phyloP scores from a whole-genome alignment of 1,139 yeast species.

The Eremothecium coryli region DNA sequence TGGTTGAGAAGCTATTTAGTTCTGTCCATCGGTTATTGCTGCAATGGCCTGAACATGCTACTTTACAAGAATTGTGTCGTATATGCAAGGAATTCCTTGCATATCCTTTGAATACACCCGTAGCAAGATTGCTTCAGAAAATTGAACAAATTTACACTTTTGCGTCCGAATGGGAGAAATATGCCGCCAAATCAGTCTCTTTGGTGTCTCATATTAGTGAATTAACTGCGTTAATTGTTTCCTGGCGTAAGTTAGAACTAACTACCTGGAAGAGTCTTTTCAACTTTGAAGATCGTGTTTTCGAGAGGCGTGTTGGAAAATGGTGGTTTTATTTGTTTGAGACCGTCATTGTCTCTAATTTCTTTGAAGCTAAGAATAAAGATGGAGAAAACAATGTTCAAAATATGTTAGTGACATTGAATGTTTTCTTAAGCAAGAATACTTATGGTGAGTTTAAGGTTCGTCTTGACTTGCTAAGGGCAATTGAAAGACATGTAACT shows the following conservation, averaged over 20 bases:
- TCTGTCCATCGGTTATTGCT: slow-evolving; percentile 43
- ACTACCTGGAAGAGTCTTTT: slow-evolving; percentile 78
- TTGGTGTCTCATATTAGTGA: slow-evolving; percentile 46
- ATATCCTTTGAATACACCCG: slow-evolving; percentile 58
- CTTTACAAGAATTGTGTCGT: slow-evolving; percentile 56
- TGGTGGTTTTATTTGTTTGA: slow-evolving; percentile 95
- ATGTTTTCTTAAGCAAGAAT: slow-evolving; percentile 66
- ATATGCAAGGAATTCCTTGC: slow-evolving; percentile 60
- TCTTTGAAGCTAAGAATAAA: slow-evolving; percentile 20
- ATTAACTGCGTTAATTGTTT: slow-evolving; percentile 60
- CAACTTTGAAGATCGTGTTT: slow-evolving; percentile 48
- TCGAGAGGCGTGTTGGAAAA: slow-evolving; percentile 50
- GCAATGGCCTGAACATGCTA: slow-evolving; percentile 95
- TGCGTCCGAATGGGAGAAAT: slow-evolving; percentile 88
- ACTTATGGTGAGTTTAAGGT: slow-evolving; percentile 61
- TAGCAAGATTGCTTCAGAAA: slow-evolving; percentile 71
- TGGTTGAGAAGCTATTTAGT: slow-evolving; percentile 42
- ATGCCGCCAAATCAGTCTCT: slow-evolving; percentile 74
- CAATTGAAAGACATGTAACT: slow-evolving; percentile 51
- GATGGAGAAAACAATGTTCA: slow-evolving; percentile 28
- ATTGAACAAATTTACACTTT: slow-evolving; percentile 78
- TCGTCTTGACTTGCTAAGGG: slow-evolving; percentile 49
- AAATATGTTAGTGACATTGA: slow-evolving; percentile 58
- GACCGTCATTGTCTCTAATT: slow-evolving; percentile 38
- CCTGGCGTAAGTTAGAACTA: slow-evolving; percentile 86